These are phyloP conservation scores for Spergularia marina DNA, from an alignment of 148 eudicot genomes.

Conservation along the genomic window DNA sequence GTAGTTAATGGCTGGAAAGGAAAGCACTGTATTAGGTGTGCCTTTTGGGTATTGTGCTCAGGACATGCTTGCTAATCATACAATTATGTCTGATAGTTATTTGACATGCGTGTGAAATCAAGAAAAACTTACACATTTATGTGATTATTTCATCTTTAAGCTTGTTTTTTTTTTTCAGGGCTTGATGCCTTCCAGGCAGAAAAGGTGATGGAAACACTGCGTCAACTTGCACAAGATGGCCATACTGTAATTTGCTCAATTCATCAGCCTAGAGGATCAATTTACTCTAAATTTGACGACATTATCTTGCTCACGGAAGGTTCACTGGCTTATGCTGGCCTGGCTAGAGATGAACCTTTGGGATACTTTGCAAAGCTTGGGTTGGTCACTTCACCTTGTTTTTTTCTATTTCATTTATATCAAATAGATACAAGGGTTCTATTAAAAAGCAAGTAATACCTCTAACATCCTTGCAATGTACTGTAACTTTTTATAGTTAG, in stretches of 20 bases:
- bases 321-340: constrained; percentile 83
- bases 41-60: neutral
- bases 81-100: neutral
- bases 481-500: neutral
- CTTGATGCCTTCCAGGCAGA: constrained; percentile 99
- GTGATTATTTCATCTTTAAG: neutral
- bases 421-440: neutral
- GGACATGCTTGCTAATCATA: neutral
- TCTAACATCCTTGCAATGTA: neutral
- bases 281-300: constrained; percentile 94
- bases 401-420: neutral
- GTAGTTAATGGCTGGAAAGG: neutral
- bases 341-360: constrained; percentile 72
- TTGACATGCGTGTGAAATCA: neutral
- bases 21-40: neutral
- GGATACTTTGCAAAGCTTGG: constrained; percentile 77
- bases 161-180: constrained; percentile 50
- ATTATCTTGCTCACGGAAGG: constrained; percentile 84
- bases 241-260: constrained; percentile 98
- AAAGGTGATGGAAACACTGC: constrained; percentile 95
- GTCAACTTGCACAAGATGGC: constrained; percentile 94
- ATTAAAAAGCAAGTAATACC: no score
- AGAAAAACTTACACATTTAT: neutral
- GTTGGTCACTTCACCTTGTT: constrained; percentile 47
- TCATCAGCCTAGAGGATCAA: constrained; percentile 98